phyloP scores from a whole-genome alignment of 208 protist genomes.

The Herpetomonas samuelpessoai region DNA sequence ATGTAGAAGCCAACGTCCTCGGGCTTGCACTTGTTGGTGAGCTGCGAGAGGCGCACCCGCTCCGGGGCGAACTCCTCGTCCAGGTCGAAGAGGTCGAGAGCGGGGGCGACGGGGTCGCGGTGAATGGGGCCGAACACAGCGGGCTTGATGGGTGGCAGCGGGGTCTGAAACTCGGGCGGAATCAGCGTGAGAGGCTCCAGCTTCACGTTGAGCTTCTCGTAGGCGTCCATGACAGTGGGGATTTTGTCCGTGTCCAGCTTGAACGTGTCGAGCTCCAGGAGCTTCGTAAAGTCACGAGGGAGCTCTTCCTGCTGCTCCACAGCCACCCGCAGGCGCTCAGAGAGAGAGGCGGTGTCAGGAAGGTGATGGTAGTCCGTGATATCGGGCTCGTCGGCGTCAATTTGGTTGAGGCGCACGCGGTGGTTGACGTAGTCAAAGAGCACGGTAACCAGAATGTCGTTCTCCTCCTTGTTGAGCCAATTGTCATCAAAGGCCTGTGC shows the following conservation, averaged over 20 bases:
- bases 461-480: constrained; percentile 95
- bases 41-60: constrained; percentile 90
- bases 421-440: constrained; percentile 89
- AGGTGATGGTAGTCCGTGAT: constrained; percentile 95
- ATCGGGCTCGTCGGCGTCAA: constrained; percentile 94
- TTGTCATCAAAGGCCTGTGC: constrained; percentile 90
- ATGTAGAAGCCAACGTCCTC: constrained; percentile 95
- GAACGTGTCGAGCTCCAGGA: constrained; percentile 93
- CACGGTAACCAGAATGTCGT: constrained; percentile 81
- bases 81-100: constrained; percentile 96
- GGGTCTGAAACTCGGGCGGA: constrained; percentile 94
- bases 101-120: constrained; percentile 86
- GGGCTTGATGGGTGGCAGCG: constrained; percentile 93
- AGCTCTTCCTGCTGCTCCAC: constrained; percentile 95
- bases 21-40: constrained; percentile 96
- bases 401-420: constrained; percentile 89
- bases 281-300: constrained; percentile 92
- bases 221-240: constrained; percentile 90
- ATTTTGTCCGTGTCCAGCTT: constrained; percentile 94
- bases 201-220: constrained; percentile 91
- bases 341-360: constrained; percentile 93
- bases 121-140: constrained; percentile 94
- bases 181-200: constrained; percentile 95
- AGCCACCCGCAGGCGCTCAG: constrained; percentile 91
- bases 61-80: constrained; percentile 96